Conservation (phyloP, 805 yeast genomes). For the Ogataea methylovora region DNA sequence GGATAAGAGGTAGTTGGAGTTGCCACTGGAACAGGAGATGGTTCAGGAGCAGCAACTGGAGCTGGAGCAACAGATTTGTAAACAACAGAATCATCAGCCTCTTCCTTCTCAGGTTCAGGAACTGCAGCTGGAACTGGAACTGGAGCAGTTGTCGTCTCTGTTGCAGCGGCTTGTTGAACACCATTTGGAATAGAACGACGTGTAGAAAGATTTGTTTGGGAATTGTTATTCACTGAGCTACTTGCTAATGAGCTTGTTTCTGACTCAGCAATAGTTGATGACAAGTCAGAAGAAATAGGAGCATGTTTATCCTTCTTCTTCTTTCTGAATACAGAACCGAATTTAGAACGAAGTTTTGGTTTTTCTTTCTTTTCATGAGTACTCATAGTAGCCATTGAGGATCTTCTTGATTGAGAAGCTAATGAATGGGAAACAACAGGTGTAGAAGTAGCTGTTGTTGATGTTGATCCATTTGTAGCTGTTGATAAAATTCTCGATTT, state of each 20-base stretch:
- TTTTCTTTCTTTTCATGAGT: slow-evolving; percentile 19
- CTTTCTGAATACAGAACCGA: slow-evolving; percentile 60
- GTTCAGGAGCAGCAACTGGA: slow-evolving; percentile 4
- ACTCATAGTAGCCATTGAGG: neutral
- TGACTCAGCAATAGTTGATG: slow-evolving; percentile 22
- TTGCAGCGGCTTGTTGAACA: neutral
- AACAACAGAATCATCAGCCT: too few relatives aligned
- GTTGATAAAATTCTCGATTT: slow-evolving; percentile 3
- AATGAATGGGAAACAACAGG: too few relatives aligned
- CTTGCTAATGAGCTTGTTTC: slow-evolving; percentile 22
- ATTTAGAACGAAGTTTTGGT: slow-evolving; percentile 50
- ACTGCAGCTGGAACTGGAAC: neutral
- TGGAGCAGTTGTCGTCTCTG: neutral
- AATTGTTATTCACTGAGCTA: slow-evolving; percentile 5
- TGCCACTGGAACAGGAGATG: neutral
- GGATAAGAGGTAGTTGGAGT: slow-evolving; percentile 12
- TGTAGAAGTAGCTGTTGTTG: slow-evolving; percentile 1
- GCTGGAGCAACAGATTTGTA: neutral
- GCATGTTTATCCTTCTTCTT: slow-evolving; percentile 42
- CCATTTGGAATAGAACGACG: neutral
- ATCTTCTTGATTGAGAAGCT: too few relatives aligned
- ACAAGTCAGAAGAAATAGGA: slow-evolving; percentile 6
- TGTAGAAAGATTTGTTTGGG: neutral
- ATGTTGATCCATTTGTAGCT: slow-evolving; percentile 5
- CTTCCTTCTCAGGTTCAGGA: too few relatives aligned